A percentile compares a stretch with the other conserved stretches of the same genome.
phyloP scores from a whole-genome alignment of 441 rosid species.

The Lepidium campestre region DNA sequence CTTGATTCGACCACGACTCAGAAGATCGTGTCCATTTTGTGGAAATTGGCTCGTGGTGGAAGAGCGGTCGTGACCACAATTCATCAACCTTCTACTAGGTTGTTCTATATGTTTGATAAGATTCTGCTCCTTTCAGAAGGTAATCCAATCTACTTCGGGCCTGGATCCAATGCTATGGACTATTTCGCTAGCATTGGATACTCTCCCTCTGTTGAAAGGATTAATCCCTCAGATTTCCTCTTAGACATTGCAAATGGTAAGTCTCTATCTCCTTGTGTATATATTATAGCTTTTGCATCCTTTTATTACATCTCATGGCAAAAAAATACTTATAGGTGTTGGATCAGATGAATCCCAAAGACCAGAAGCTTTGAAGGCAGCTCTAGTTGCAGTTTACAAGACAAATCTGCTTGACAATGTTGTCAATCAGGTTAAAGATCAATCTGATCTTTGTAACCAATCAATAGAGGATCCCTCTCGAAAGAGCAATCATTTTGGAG shows the following conservation, averaged over 20 bases:
- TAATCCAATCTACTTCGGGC: conserved; percentile 58
- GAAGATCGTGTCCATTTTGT: conserved; percentile 55
- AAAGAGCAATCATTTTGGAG: conserved; percentile 32
- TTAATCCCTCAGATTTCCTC: conserved; percentile 84
- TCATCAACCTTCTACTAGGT: conserved; percentile 84
- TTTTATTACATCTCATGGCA: not conserved
- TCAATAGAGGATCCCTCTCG: conserved; percentile 6
- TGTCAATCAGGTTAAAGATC: conserved; percentile 30
- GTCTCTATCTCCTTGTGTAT: conserved; percentile 9
- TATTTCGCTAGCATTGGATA: conserved; percentile 61
- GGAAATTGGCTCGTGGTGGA: conserved; percentile 64
- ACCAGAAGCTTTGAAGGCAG: conserved; percentile 13
- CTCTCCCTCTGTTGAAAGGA: conserved; percentile 38
- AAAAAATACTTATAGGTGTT: conserved; percentile 27
- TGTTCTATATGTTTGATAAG: conserved; percentile 81
- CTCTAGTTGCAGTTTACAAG: conserved; percentile 32
- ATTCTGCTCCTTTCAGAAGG: conserved; percentile 76
- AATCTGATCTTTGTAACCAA: not conserved
- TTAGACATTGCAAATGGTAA: conserved; percentile 88
- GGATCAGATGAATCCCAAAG: conserved; percentile 30
- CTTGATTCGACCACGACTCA: conserved; percentile 88
- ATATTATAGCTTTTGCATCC: not conserved
- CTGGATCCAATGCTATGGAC: conserved; percentile 53
- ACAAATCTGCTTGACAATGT: conserved; percentile 26
- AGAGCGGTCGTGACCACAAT: conserved; percentile 71